Evolutionary conservation across 2,329 filamentous ascomycete genomes (phyloP).

Genomic region (Pseudocercospora fuligena): DNA sequence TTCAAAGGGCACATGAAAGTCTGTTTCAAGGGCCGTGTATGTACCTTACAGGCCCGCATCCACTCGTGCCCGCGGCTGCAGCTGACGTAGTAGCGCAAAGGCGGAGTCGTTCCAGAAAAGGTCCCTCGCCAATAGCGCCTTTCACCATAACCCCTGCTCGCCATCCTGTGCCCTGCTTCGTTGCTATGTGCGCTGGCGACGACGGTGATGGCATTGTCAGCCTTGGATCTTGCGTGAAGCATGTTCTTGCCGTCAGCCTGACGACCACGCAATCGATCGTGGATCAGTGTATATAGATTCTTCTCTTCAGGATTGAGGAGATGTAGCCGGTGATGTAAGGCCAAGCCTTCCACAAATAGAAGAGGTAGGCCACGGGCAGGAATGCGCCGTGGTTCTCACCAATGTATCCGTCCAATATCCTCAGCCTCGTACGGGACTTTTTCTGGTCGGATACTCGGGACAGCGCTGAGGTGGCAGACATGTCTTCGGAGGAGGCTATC

Average conservation of each 20-base stretch:
- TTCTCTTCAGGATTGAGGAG: not conserved
- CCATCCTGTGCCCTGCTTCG: constrained; percentile 4
- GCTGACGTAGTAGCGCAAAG: constrained; percentile 11
- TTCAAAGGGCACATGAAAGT: constrained; percentile 6
- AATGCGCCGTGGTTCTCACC: constrained; percentile 2
- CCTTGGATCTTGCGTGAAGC: not conserved
- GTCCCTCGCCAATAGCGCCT: constrained; percentile 5
- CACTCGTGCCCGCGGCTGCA: not conserved
- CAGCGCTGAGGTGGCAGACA: constrained; percentile 2
- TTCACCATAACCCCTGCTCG: not conserved
- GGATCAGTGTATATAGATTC: not conserved
- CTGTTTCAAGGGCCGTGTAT: constrained; percentile 4
- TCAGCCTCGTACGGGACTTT: constrained; percentile 21
- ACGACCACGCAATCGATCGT: not conserved
- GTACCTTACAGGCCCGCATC: constrained; percentile 5
- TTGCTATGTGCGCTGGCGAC: not conserved
- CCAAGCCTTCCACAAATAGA: constrained; percentile 8
- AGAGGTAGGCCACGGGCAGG: not conserved
- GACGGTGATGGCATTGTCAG: not conserved
- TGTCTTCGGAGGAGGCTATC: constrained; percentile 47
- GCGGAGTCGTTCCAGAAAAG: constrained; percentile 4
- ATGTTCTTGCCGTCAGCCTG: not conserved
- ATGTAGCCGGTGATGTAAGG: not conserved
- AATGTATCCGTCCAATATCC: constrained; percentile 5
- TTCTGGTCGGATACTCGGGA: constrained; percentile 13